Evolutionary conservation across 2,329 filamentous ascomycete genomes (phyloP), one percentile per base, ranked within the genome.

Genomic region (Diaporthe velutina): DNA sequence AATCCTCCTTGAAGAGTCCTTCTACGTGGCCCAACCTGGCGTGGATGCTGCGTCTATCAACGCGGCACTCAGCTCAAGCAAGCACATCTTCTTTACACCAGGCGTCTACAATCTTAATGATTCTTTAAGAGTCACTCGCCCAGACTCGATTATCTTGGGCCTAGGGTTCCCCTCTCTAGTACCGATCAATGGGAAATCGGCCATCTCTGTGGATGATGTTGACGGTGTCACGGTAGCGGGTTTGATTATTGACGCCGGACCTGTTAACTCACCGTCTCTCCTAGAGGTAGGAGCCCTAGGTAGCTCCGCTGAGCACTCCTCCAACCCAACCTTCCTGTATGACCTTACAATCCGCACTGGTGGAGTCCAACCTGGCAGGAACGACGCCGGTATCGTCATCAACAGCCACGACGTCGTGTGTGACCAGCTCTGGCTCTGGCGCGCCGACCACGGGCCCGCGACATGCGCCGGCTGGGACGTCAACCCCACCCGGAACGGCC

Each of bases 381-480:
- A 82, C 76, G 78, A 80, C 35, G 71, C 79, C 15, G 81, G 80
- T 8, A 81, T 82, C 50, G 71, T 64, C 3, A 80, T 82, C 66
- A 81, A 82, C 45, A 82, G 81, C 72, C 74, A 78, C 73, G 77
- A 82, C 72, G 79, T 80, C 10, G 75, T 82, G 2, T 79, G 80
- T 38, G 81, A 82, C 72, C 81, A 82, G 66, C 64, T 82, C 22
- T 82, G 81, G 81, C 74, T 82, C 7, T 82, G 81, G 81, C 80
- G 81, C 7, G 81, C 81, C 2, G 81, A 82, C 74, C 81, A 82
- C 57, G 81, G 81, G 4, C 74, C 78, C 3, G 80, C 80, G 4
- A 54, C 71, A 2, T 68, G 64, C 30, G 79, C 79, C 0, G 78
- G 77, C 9, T 82, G 81, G 81, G 76, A 81, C 28, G 74, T 67